Base-by-base conservation (phyloP, 352 stramenopile genomes). In the Phytophthora macrochlamydospora region DNA sequence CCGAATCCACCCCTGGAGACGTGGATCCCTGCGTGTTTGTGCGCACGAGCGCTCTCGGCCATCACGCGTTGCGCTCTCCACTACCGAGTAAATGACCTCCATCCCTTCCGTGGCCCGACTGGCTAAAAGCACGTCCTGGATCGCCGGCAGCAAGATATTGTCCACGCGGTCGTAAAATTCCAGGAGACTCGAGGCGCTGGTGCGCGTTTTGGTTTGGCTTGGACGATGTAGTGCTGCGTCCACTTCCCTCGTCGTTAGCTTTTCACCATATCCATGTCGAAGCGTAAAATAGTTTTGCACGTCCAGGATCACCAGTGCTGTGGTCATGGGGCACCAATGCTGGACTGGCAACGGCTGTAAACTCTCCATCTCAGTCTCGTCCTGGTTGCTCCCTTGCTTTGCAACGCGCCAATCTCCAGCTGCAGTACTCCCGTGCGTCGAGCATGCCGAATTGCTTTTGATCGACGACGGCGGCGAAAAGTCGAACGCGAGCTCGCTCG, bases 61-160 rank as follows among this genome's bases (percentile, higher is more conserved):
- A 65, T 97, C 86, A 12, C 73, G 72, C 1, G 89, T 97, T 1
- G 81, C 70, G n/a, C 89, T 91, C 71, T 97, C 85, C 6, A 98
- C 87, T n/a, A 94, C 83, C 1, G 85, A 95, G 71, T 97, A 97
- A 9, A 98, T 77, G 8, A 98, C 75, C 72, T 98, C 92, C 31
- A 88, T 67, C 43, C 79, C 80, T 33, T 84, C 75, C 33, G 64
- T 80, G 12, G 73, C 51, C 3, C 82, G 80, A 32, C 83, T 80
- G 3, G 77, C 77, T 1, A 87, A 72, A 32, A 93, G 58, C 0
- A 93, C 62, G 40, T 89, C 77, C 49, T 91, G 80, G 37, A 89
- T 76, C 33, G 75, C 82, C 7, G 84, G 82, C 4, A 90, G 65
- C 48, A 90, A 60, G 14, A 82, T 59, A 31, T 66, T 80, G 31